A percentile compares a stretch with the other conserved stretches of the same genome.
These are phyloP conservation scores for Leccinum olivaceopallidum DNA, from an alignment of 768 basidiomycete genomes.

Conservation along the genomic window DNA sequence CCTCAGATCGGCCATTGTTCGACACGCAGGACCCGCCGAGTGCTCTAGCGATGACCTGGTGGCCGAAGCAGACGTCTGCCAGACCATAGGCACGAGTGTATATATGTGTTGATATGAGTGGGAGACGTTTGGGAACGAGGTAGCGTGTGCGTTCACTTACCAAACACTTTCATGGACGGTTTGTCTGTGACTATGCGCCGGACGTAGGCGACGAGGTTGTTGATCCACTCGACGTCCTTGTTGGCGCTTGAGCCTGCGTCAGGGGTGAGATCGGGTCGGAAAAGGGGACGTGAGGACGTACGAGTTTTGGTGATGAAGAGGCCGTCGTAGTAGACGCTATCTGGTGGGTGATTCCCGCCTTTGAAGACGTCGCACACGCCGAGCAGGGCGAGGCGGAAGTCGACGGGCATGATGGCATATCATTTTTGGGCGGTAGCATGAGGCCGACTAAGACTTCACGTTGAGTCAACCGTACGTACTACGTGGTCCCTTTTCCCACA, in stretches of 20 bases:
- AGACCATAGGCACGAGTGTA: too few species aligned
- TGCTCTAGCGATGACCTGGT: too few species aligned
- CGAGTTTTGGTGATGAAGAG: constrained; percentile 88
- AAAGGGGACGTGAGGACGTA: constrained; percentile 43
- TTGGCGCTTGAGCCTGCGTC: constrained; percentile 73
- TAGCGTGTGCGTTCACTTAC: constrained; percentile 30
- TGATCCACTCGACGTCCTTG: constrained; percentile 76
- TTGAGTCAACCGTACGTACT: too few species aligned
- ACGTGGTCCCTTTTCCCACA: constrained; percentile 17
- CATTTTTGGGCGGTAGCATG: too few species aligned
- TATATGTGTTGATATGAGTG: background rate
- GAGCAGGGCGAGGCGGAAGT: constrained; percentile 49
- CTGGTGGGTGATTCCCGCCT: constrained; percentile 61
- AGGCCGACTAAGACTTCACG: too few species aligned
- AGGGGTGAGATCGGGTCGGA: too few species aligned
- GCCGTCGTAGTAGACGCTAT: constrained; percentile 56
- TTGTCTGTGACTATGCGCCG: constrained; percentile 48
- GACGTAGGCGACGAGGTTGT: constrained; percentile 61
- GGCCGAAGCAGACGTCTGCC: too few species aligned
- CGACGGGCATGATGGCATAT: background rate
- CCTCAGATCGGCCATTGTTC: too few species aligned
- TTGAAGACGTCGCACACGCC: constrained; percentile 76
- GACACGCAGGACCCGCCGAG: too few species aligned
- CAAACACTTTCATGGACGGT: constrained; percentile 70
- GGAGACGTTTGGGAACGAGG: background rate